These are phyloP conservation scores for Cicer arietinum DNA, from an alignment of 306 rosid genomes.

Conservation along the genomic window DNA sequence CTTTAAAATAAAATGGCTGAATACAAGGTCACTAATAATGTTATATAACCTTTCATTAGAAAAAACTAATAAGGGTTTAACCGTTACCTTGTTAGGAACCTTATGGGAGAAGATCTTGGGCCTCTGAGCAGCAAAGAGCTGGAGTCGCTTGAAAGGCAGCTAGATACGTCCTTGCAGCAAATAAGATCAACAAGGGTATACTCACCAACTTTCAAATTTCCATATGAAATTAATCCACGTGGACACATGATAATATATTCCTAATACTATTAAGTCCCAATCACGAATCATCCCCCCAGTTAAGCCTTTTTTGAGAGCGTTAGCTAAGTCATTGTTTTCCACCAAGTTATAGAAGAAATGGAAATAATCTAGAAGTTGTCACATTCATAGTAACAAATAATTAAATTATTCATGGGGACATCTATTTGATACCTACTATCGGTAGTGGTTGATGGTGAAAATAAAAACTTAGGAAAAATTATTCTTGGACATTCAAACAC, in stretches of 20 bases:
- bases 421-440: too few relatives aligned
- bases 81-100: conserved; percentile 60
- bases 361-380: neutral
- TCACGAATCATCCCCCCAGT: neutral
- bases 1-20: neutral
- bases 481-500: too few relatives aligned
- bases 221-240: neutral
- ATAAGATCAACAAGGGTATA: conserved; percentile 92
- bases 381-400: neutral
- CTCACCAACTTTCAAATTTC: neutral
- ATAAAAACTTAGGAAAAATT: too few relatives aligned
- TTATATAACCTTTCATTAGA: neutral
- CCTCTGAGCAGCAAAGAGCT: conserved; percentile 89
- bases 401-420: neutral
- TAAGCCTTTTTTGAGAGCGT: neutral
- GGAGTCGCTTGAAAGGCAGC: conserved; percentile 94
- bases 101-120: conserved; percentile 97
- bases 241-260: neutral
- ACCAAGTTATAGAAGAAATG: too few relatives aligned
- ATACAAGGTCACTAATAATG: neutral
- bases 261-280: too few relatives aligned
- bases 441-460: too few relatives aligned
- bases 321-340: neutral
- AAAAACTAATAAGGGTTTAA: neutral
- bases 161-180: conserved; percentile 88